Conservation (phyloP, 352 stramenopile genomes). For the Phytophthora litchii region DNA sequence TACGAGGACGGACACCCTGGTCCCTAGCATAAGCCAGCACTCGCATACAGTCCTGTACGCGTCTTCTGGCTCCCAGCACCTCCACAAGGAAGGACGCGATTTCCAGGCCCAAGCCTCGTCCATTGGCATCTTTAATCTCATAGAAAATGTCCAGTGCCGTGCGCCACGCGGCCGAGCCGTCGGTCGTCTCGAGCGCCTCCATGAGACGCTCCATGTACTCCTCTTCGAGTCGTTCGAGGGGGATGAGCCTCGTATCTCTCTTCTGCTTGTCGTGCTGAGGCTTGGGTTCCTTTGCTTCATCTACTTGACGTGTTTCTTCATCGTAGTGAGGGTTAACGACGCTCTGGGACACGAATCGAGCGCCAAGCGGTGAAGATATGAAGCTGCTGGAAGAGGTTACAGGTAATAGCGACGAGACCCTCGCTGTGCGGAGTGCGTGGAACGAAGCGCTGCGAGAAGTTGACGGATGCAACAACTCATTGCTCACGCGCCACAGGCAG, state of each 20-base stretch:
- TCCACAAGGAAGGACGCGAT: slow-evolving; percentile 73
- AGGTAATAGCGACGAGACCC: background rate
- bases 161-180: slow-evolving; percentile 43
- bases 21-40: slow-evolving; percentile 70
- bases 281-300: slow-evolving; percentile 3
- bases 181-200: slow-evolving; percentile 37
- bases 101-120: slow-evolving; percentile 43
- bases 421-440: background rate
- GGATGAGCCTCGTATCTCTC: slow-evolving; percentile 25
- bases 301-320: slow-evolving; percentile 1
- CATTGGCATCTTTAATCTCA: slow-evolving; percentile 43
- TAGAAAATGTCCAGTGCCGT: slow-evolving; percentile 60
- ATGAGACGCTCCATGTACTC: slow-evolving; percentile 32
- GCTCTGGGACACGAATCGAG: slow-evolving; percentile 33
- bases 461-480: slow-evolving; percentile 13
- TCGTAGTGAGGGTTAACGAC: slow-evolving; percentile 17
- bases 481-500: slow-evolving; percentile 21
- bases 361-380: slow-evolving; percentile 1
- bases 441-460: background rate
- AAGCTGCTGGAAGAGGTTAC: background rate
- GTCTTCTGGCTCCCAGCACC: slow-evolving; percentile 49
- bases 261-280: background rate
- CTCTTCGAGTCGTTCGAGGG: slow-evolving; percentile 28
- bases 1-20: slow-evolving; percentile 74
- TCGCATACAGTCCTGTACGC: slow-evolving; percentile 61